Evolutionary conservation across 805 yeast genomes (phyloP).

Genomic region (Starmerella bacillaris): DNA sequence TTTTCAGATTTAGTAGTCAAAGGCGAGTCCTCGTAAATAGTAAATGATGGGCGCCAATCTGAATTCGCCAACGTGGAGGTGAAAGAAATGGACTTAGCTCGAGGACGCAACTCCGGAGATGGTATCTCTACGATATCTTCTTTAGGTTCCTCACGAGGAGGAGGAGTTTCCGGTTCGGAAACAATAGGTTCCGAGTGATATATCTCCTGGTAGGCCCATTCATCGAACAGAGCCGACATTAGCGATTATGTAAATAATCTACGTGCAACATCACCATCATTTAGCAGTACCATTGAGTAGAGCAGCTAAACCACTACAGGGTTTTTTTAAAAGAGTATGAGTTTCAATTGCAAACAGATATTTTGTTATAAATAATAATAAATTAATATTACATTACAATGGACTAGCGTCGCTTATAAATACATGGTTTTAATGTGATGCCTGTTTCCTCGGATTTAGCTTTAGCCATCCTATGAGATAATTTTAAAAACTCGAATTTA

Average conservation of each 20-base stretch:
- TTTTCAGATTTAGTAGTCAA: background rate
- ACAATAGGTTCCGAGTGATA: constrained; percentile 5
- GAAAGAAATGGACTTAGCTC: constrained; percentile 7
- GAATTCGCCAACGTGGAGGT: too few relatives aligned
- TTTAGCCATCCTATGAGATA: constrained; percentile 28
- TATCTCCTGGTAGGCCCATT: constrained; percentile 21
- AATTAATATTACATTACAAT: too few relatives aligned
- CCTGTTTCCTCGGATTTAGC: constrained; percentile 49
- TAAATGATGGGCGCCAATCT: background rate
- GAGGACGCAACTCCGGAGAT: constrained; percentile 14
- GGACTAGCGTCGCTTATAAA: constrained; percentile 40
- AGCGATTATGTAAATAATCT: constrained; percentile 1
- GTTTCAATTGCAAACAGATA: too few relatives aligned
- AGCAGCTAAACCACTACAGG: too few relatives aligned
- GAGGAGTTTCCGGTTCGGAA: constrained; percentile 3
- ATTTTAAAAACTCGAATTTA: constrained; percentile 78
- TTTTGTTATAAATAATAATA: too few relatives aligned
- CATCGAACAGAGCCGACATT: constrained; percentile 19
- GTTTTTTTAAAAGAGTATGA: too few relatives aligned
- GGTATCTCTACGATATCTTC: constrained; percentile 8
- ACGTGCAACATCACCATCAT: background rate
- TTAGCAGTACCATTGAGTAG: too few relatives aligned
- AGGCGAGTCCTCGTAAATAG: background rate
- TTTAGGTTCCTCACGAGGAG: constrained; percentile 14
- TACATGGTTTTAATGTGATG: constrained; percentile 72